These are phyloP conservation scores for Microsporum audouinii DNA, from an alignment of 2,329 filamentous ascomycete genomes.

Conservation along the genomic window DNA sequence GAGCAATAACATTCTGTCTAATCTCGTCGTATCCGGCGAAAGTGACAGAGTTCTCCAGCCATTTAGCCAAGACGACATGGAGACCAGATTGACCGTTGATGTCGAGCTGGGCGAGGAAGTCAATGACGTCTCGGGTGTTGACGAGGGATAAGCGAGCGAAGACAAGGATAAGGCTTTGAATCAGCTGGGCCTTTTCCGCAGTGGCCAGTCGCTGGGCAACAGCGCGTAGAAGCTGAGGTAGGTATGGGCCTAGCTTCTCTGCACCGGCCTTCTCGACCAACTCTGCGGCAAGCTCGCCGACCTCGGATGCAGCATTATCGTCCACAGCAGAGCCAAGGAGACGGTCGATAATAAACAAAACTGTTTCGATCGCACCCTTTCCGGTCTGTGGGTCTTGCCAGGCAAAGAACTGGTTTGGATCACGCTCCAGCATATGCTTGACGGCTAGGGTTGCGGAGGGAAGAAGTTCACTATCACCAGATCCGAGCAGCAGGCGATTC, in stretches of 20 bases:
- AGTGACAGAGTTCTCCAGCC: constrained; percentile 92
- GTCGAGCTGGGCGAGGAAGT: constrained; percentile 76
- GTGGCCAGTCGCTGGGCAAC: constrained; percentile 75
- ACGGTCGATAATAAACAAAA: constrained; percentile 82
- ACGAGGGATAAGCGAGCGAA: constrained; percentile 82
- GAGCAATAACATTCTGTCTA: constrained; percentile 85
- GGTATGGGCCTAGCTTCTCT: constrained; percentile 77
- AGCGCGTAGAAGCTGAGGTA: constrained; percentile 76
- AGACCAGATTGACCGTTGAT: constrained; percentile 68
- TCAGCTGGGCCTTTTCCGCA: constrained; percentile 76
- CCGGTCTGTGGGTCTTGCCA: constrained; percentile 69
- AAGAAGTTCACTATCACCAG: constrained; percentile 76
- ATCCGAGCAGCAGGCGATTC: constrained; percentile 67
- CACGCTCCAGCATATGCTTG: constrained; percentile 80
- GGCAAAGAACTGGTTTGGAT: constrained; percentile 75
- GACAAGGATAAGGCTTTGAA: constrained; percentile 89
- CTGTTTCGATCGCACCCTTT: constrained; percentile 75
- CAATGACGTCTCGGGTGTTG: constrained; percentile 77
- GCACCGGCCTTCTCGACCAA: constrained; percentile 91
- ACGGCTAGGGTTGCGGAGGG: constrained; percentile 76
- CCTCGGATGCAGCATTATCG: constrained; percentile 89
- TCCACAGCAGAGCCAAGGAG: constrained; percentile 74
- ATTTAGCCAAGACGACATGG: constrained; percentile 80
- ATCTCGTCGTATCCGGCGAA: constrained; percentile 99
- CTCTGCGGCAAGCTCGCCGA: constrained; percentile 85